Percentiles rank a stretch among this genome's conserved stretches.
These are phyloP conservation scores for Hypoxylon trugodes DNA, from an alignment of 495 filamentous ascomycete genomes.

Conservation along the genomic window DNA sequence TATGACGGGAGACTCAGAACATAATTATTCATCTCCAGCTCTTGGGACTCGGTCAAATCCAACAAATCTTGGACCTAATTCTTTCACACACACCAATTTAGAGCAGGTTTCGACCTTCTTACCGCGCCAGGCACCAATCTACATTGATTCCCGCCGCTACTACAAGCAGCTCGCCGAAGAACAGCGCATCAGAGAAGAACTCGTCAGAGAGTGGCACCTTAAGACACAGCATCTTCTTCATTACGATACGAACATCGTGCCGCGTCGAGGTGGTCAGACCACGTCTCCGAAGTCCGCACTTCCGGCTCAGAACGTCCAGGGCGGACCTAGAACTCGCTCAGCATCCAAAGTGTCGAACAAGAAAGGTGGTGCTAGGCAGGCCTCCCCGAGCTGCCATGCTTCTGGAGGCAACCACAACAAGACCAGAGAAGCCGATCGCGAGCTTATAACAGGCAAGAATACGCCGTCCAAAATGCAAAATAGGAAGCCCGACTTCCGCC, in stretches of 20 bases:
- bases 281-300: constrained; percentile 56
- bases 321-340: constrained; percentile 58
- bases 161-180: no score
- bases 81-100: constrained; percentile 33
- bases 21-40: constrained; percentile 55
- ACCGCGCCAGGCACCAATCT: constrained; percentile 48
- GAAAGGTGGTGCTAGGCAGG: constrained; percentile 52
- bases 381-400: constrained; percentile 65
- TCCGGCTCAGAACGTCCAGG: constrained; percentile 57
- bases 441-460: constrained; percentile 63
- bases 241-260: constrained; percentile 63
- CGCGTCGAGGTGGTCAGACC: constrained; percentile 58
- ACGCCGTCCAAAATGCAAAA: constrained; percentile 56
- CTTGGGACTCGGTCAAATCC: constrained; percentile 51
- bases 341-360: constrained; percentile 62
- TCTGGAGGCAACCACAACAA: constrained; percentile 59
- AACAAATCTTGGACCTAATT: constrained; percentile 37
- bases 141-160: no score
- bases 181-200: no score
- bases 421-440: constrained; percentile 63
- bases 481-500: constrained; percentile 50
- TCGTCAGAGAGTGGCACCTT: no score
- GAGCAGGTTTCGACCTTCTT: constrained; percentile 17
- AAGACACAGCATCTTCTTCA: constrained; percentile 62
- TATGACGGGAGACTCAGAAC: constrained; percentile 59